Conservation (phyloP, 2,329 filamentous ascomycete genomes). For the Akanthomyces lecanii region DNA sequence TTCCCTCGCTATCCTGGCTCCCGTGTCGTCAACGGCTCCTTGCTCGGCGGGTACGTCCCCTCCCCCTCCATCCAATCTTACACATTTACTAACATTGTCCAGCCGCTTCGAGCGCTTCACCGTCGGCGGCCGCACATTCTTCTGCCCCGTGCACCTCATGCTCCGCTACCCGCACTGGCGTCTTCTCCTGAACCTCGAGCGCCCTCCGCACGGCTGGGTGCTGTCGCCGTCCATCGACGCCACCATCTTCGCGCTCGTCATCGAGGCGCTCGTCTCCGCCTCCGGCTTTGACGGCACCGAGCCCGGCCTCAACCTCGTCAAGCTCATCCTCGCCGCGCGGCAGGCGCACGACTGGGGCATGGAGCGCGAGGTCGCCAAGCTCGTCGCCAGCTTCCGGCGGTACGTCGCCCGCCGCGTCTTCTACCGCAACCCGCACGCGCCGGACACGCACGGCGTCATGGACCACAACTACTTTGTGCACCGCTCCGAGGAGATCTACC, state of each 20-base stretch:
- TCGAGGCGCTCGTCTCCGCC: constrained; percentile 19
- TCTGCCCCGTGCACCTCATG: constrained; percentile 17
- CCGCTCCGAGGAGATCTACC: constrained; percentile 26
- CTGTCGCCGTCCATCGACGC: constrained; percentile 16
- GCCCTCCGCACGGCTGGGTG: constrained; percentile 15
- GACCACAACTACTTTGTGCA: constrained; percentile 20
- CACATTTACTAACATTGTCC: background rate
- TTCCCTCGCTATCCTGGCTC: constrained; percentile 2
- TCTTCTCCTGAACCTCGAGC: constrained; percentile 11
- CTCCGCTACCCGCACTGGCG: constrained; percentile 13
- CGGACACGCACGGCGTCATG: constrained; percentile 26
- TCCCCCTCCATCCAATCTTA: background rate
- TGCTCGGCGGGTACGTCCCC: constrained; percentile 3
- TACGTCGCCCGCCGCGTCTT: constrained; percentile 25
- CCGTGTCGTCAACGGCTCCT: constrained; percentile 13
- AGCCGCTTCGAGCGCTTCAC: constrained; percentile 16
- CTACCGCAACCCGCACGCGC: constrained; percentile 26
- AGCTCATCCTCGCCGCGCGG: constrained; percentile 20
- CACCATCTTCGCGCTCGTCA: constrained; percentile 23
- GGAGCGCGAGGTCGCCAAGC: constrained; percentile 19
- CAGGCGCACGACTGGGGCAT: constrained; percentile 21
- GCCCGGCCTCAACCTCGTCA: constrained; percentile 22
- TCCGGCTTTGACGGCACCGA: constrained; percentile 23
- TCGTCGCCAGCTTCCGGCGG: constrained; percentile 20
- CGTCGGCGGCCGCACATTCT: constrained; percentile 14